Evolutionary conservation across 2,329 filamentous ascomycete species (phyloP), one percentile per base, ranked within the genome.

Genomic region (Dendryphion nanum): DNA sequence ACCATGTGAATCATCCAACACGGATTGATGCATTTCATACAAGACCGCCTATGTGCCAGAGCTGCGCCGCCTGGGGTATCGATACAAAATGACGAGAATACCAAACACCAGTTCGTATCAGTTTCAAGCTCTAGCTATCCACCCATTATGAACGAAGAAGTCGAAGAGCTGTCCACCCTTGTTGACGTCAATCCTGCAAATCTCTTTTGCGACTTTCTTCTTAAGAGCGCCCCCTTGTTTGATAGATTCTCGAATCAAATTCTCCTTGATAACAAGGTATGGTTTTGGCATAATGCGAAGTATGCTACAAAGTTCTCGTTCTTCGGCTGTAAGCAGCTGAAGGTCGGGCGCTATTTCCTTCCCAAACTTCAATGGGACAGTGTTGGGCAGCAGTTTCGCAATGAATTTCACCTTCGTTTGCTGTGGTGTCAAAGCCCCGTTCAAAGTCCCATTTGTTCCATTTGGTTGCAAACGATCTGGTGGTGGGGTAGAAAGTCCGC

Each of bases 241-340:
- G 63, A 95, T 79, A 0, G 91, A 88, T 62, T 97, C 91, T 55
- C 88, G 87, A 36, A 97, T 68, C n/a, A 97, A 75, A 44, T 86
- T 83, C 63, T 96, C 89, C 67, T 98, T 98, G 67, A 97, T 89
- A 59, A 89, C 89, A 4, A 96, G 69, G 64, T 96, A 98, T 1
- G 93, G 88, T 70, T 98, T 98, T 1, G 93, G 93, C 65, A 93
- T 86, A 36, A 98, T 71, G 29, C 89, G 81, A 12, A 95, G 77
- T 28, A 85, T 77, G 52, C 87, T 86, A 70, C 93, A 98, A 1
- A 98, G 72, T 56, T 95, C 88, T 4, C 81, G 74, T 65, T 98
- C 93, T 48, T 94, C 89, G 1, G 82, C 77, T 1, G 86, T 88
- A 30, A 98, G 73, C 0, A 98, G 78, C 55, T 97, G 93, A 18